Evolutionary conservation across 1,284 basidiomycete species (phyloP).

Genomic region (Cryptococcus sp.): DNA sequence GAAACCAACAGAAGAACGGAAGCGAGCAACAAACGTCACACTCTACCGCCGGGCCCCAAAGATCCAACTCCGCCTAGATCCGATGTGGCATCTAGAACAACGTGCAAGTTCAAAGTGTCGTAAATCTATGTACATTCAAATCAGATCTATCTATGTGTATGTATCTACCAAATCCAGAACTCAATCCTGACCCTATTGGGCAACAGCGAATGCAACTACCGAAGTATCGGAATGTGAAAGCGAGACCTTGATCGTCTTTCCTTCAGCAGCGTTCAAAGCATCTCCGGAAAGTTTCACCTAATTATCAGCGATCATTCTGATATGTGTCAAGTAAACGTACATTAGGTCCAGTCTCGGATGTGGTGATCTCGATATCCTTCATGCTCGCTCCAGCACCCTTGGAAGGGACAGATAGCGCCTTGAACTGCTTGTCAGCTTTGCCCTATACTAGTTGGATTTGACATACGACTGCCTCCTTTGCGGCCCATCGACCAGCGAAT

Average conservation of each 20-base stretch:
- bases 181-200: constrained; percentile 39
- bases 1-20: background rate
- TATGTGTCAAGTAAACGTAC: constrained; percentile 6
- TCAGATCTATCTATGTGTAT: too few relatives aligned
- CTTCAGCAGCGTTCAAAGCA: constrained; percentile 66
- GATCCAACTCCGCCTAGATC: too few relatives aligned
- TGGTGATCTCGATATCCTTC: constrained; percentile 95
- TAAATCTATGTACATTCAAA: too few relatives aligned
- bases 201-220: constrained; percentile 48
- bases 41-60: too few relatives aligned
- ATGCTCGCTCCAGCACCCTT: constrained; percentile 89
- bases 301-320: constrained; percentile 30
- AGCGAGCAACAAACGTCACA: background rate
- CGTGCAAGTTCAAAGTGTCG: too few relatives aligned
- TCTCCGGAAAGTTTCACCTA: constrained; percentile 77
- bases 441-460: too few relatives aligned
- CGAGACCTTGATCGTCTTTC: constrained; percentile 74
- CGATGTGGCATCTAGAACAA: too few relatives aligned
- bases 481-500: constrained; percentile 93
- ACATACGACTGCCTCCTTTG: constrained; percentile 79
- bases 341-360: constrained; percentile 51
- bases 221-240: constrained; percentile 66
- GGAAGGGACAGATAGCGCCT: constrained; percentile 85
- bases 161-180: too few relatives aligned
- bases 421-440: constrained; percentile 58